Evolutionary conservation across 352 stramenopile species (phyloP).

Genomic region (Phytophthora lateralis): DNA sequence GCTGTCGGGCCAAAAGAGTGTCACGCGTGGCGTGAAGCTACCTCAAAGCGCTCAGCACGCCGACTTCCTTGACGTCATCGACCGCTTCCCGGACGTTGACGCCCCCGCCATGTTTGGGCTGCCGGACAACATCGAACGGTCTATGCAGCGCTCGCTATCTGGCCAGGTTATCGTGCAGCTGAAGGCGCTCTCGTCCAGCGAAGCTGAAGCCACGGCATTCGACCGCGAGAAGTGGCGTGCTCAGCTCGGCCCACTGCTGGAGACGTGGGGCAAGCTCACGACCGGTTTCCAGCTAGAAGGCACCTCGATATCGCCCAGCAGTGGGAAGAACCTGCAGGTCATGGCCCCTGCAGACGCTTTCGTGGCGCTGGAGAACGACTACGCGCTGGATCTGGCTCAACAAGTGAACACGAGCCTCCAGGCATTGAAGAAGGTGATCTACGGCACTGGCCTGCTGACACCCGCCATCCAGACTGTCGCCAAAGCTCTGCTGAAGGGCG

Average conservation of each 20-base stretch:
- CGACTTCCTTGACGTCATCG: conserved; percentile 75
- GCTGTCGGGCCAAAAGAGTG: conserved; percentile 59
- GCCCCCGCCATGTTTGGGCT: conserved; percentile 90
- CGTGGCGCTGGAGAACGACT: conserved; percentile 90
- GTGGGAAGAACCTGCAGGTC: conserved; percentile 43
- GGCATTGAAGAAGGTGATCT: conserved; percentile 90
- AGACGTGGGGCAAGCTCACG: conserved; percentile 90
- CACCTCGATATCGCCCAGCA: conserved; percentile 14
- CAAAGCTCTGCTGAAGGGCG: conserved; percentile 70
- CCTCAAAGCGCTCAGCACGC: conserved; percentile 65
- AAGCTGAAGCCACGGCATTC: conserved; percentile 73
- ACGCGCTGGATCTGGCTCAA: conserved; percentile 70
- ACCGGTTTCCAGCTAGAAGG: conserved; percentile 60
- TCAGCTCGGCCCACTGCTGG: conserved; percentile 89
- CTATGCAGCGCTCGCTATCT: conserved; percentile 91
- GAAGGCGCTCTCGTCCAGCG: conserved; percentile 78
- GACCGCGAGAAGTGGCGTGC: conserved; percentile 91
- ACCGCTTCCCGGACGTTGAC: conserved; percentile 74
- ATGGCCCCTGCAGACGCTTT: conserved; percentile 90
- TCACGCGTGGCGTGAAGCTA: conserved; percentile 75
- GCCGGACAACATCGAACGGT: conserved; percentile 95
- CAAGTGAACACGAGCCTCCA: conserved; percentile 78
- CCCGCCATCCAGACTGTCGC: conserved; percentile 86
- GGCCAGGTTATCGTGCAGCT: conserved; percentile 87
- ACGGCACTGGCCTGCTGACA: conserved; percentile 90